Evolutionary conservation across 2,329 filamentous ascomycete species (phyloP), one percentile per base, ranked within the genome.

Genomic region (Claviceps sp.): DNA sequence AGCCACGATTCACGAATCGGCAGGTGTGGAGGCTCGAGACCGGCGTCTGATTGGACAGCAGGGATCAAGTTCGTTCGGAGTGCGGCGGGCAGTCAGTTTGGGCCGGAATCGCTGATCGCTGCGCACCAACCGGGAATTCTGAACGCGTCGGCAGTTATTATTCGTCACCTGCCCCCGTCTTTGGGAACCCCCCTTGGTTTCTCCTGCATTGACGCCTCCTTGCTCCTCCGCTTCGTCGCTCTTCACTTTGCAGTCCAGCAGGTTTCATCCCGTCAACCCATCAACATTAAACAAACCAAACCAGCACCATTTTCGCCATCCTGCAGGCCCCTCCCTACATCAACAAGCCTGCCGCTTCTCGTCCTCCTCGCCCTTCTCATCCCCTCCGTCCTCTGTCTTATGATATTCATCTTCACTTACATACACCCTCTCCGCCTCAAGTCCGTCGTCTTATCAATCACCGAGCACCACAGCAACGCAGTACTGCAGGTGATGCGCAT

Each of bases 1-100:
- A 42, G 41, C 8, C 41, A 42, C 47, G 18, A 49, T 34, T 20
- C 41, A 42, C 47, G 18, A 49, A 40, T 20, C 43, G 14, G 44
- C 45, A 52, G 48, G 52, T 51, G 48, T 47, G 55, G 64, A 65
- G 65, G 65, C 66, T 63, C 64, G 65, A 67, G 65, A 61, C 64
- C 59, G 55, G 57, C 30, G 22, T 45, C 51, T 68, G 62, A 69
- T 70, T 69, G 66, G 70, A 57, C 52, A 34, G 38, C 38, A n/a
- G 41, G 47, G 20, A 40, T 20, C 41, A 11, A 22, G 3, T 37
- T 50, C 53, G 56, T 58, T 50, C 53, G 16, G 16, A 45, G 37
- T 55, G 52, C 55, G 54, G 58, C 50, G 47, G 54, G 47, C 54
- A 51, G 22, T 47, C 42, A 47, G 48, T 43, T 43, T 18, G 41